phyloP scores from a whole-genome alignment of 2,329 filamentous ascomycete genomes.

The Penicillium expansum region DNA sequence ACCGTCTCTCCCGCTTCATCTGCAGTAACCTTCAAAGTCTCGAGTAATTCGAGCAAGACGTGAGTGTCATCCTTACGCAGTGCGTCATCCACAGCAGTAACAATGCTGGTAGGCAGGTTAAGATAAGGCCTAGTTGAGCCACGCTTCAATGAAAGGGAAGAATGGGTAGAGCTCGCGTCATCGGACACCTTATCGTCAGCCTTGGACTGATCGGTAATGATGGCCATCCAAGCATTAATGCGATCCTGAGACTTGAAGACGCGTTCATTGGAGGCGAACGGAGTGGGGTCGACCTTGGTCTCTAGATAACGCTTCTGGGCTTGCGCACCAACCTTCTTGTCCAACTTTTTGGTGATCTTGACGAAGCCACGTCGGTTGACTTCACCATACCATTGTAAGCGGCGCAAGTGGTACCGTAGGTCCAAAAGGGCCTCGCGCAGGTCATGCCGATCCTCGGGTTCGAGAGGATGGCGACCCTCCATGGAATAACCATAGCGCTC shows the following conservation, averaged over 20 bases:
- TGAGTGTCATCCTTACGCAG: constrained; percentile 42
- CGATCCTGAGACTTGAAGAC: constrained; percentile 59
- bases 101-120: constrained; percentile 62
- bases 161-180: constrained; percentile 69
- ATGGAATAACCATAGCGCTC: constrained; percentile 78
- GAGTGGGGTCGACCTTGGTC: constrained; percentile 82
- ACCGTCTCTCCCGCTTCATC: constrained; percentile 61
- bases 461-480: constrained; percentile 68
- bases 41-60: constrained; percentile 51
- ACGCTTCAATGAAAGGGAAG: constrained; percentile 68
- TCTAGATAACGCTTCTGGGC: constrained; percentile 83
- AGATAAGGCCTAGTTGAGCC: constrained; percentile 73
- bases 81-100: constrained; percentile 42
- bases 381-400: constrained; percentile 96
- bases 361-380: constrained; percentile 93
- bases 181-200: constrained; percentile 74
- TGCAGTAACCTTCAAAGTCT: constrained; percentile 55
- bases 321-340: constrained; percentile 82
- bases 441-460: constrained; percentile 87
- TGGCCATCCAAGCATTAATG: constrained; percentile 90
- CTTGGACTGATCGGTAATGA: constrained; percentile 48
- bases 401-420: constrained; percentile 79
- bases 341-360: constrained; percentile 98
- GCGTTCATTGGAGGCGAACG: constrained; percentile 75
- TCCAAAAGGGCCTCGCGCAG: constrained; percentile 87